Evolutionary conservation across 2,329 filamentous ascomycete species (phyloP).

Genomic region (Drechslerella coelobrocha): DNA sequence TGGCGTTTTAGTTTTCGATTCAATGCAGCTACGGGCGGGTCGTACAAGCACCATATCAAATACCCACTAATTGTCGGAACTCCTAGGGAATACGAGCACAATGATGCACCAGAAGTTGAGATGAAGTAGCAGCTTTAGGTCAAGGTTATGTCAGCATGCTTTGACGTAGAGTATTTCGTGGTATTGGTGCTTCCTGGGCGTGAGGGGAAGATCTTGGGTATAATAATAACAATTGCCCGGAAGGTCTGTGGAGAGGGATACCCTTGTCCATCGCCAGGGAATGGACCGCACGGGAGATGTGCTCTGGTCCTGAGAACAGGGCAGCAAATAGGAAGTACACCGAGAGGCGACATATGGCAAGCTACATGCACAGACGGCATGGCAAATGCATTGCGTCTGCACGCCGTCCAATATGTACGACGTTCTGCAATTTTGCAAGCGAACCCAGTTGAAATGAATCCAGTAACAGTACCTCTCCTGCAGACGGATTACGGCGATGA

Average conservation of each 20-base stretch:
- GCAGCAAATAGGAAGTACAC: constrained; percentile 34
- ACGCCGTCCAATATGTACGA: constrained; percentile 19
- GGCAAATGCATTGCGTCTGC: constrained; percentile 45
- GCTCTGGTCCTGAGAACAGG: constrained; percentile 34
- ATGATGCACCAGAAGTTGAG: constrained; percentile 25
- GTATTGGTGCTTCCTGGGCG: constrained; percentile 18
- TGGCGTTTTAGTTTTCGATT: neutral
- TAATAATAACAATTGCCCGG: constrained; percentile 28
- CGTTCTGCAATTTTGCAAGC: constrained; percentile 48
- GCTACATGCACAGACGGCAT: constrained; percentile 40
- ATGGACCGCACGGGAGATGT: constrained; percentile 46
- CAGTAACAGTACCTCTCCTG: constrained; percentile 22
- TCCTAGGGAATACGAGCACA: constrained; percentile 5
- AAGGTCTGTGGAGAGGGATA: constrained; percentile 19
- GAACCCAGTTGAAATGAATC: constrained; percentile 30
- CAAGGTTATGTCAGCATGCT: constrained; percentile 9
- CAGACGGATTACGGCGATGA: constrained; percentile 21
- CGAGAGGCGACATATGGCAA: constrained; percentile 19
- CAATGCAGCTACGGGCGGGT: neutral
- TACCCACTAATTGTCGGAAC: constrained; percentile 28
- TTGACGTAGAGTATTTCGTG: constrained; percentile 33
- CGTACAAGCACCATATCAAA: neutral
- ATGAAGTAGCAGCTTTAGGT: constrained; percentile 29
- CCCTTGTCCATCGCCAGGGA: constrained; percentile 28
- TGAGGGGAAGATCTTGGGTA: constrained; percentile 36